Base-by-base conservation (phyloP, 2,329 filamentous ascomycete species). In the Dothideomycetes sp. region DNA sequence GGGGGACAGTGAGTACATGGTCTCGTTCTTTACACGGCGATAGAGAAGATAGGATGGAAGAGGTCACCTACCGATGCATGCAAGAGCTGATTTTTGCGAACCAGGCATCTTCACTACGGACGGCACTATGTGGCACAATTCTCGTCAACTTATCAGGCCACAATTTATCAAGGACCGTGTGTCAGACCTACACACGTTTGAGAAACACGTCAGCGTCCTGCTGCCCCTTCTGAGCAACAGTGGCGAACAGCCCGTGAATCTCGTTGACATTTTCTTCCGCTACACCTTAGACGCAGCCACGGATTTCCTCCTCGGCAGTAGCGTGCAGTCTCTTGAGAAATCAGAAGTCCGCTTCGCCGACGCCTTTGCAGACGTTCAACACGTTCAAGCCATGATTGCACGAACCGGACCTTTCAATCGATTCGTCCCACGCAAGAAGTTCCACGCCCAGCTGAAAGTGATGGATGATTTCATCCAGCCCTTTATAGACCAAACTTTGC, bases 131-230 rank as follows among this genome's bases (percentile, higher is more conserved):
- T 94, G 88, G 88, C 84, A 89, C 49, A 71, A 73, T 41, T 86
- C 80, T 38, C 73, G 88, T n/a, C 78, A 84, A 47, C 68, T 94
- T 44, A 78, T 95, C 46, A 73, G 87, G 2, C 87, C 88, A 0
- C 85, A 93, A 53, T 94, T 94, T 60, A 78, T 86, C 53, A 82
- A 81, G 51, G 83, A 93, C 53, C 81, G 87, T 15, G 75, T 94
- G 27, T 82, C 80, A 47, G 84, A 94, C 58, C 64, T 94, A 44
- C 72, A 85, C 37, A 78, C 81, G 43, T 88, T 94, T 55, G 88
- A 94, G 62, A 66, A 69, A 16, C 86, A 94, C 55, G 72, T 88
- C 17, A 70, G 84, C 52, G 73, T 76, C 0, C 67, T 94, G n/a
- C 75, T 93, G 56, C 66, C 69, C 15, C 70, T 80, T 49, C 73